Conservation (phyloP, 495 filamentous ascomycete species). For the Staphylotrichum longicolle region DNA sequence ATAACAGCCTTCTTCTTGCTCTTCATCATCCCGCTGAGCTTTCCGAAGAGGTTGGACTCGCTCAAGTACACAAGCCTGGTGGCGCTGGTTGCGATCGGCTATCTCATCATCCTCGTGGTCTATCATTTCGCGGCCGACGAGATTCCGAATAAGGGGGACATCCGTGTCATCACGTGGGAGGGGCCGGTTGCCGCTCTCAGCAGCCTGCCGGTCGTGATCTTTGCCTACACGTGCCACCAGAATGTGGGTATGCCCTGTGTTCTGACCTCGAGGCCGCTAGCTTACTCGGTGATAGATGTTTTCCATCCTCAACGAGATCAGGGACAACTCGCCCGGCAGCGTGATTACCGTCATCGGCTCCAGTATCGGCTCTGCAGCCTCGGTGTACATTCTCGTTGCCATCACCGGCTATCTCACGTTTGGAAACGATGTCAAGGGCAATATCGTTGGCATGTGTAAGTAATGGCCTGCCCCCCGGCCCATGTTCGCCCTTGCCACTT, state of each 20-base stretch:
- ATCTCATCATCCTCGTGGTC: conserved; percentile 85
- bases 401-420: conserved; percentile 96
- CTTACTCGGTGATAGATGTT: conserved; percentile 71
- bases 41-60: conserved; percentile 85
- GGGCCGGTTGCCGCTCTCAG: conserved; percentile 75
- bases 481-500: no score
- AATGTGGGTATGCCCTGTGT: conserved; percentile 59
- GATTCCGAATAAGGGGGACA: conserved; percentile 62
- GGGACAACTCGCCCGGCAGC: conserved; percentile 72
- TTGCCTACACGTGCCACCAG: conserved; percentile 98
- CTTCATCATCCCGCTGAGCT: conserved; percentile 89
- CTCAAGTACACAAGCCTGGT: conserved; percentile 95
- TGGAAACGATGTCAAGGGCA: conserved; percentile 79
- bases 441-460: conserved; percentile 90
- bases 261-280: not conserved
- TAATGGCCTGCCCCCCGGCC: not conserved
- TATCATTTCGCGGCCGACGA: conserved; percentile 88
- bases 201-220: conserved; percentile 91
- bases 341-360: conserved; percentile 76
- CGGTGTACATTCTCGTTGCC: conserved; percentile 84
- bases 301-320: conserved; percentile 93
- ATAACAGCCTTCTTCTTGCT: conserved; percentile 97
- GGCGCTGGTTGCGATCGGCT: conserved; percentile 88
- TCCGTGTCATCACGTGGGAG: conserved; percentile 73
- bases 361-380: conserved; percentile 77